Conservation (phyloP, 345 rosid genomes). For the Bruguiera sexangula region DNA sequence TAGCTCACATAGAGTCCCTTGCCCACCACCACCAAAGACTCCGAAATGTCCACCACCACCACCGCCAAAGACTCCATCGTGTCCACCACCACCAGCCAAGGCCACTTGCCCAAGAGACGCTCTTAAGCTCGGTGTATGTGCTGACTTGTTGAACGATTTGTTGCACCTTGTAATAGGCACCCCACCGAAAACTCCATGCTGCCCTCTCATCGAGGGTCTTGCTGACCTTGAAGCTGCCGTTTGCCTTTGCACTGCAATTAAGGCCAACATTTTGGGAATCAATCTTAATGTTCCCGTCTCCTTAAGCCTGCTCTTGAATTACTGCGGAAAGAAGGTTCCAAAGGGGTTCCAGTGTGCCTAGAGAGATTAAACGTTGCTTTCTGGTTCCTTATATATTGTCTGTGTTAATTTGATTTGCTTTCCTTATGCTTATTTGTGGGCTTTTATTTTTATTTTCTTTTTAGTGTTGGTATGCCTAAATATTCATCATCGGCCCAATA, state of each 20-base stretch:
- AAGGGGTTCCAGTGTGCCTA: slow-evolving; percentile 21
- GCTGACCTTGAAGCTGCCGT: slow-evolving; percentile 26
- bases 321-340: slow-evolving; percentile 17
- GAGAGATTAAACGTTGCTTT: background rate
- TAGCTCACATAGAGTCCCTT: slow-evolving; percentile 10
- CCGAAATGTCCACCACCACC: too few species aligned
- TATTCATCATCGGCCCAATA: too few species aligned
- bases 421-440: background rate
- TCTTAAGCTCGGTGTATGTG: slow-evolving; percentile 22
- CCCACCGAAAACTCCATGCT: slow-evolving; percentile 16
- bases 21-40: slow-evolving; percentile 5
- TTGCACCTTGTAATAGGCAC: slow-evolving; percentile 14
- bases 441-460: too few species aligned
- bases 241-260: slow-evolving; percentile 26
- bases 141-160: slow-evolving; percentile 10
- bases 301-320: slow-evolving; percentile 17
- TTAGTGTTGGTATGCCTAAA: too few species aligned
- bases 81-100: slow-evolving; percentile 8
- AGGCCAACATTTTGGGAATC: slow-evolving; percentile 19
- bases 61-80: background rate
- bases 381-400: background rate
- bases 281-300: slow-evolving; percentile 19
- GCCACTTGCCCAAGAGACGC: slow-evolving; percentile 16
- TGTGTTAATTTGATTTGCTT: background rate
- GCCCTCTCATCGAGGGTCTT: slow-evolving; percentile 9